A percentile compares a stretch with the other conserved stretches of the same genome.
These are phyloP conservation scores for Gliomastix tumulicola DNA, from an alignment of 2,329 filamentous ascomycete genomes.

Conservation along the genomic window DNA sequence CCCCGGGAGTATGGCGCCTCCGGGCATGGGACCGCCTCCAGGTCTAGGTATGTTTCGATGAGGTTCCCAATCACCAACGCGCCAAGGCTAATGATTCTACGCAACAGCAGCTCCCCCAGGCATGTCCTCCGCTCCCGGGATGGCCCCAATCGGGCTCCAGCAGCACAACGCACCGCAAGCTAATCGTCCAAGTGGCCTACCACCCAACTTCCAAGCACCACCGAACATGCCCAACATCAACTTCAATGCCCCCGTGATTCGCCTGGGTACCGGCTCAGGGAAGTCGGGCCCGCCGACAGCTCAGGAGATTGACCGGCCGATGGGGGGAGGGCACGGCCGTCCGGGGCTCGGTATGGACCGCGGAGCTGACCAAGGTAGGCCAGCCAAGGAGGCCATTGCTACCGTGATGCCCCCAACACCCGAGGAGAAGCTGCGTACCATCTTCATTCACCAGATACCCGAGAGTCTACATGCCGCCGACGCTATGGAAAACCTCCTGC, in stretches of 20 bases:
- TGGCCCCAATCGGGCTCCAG: conserved; percentile 61
- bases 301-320: conserved; percentile 34
- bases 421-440: conserved; percentile 86
- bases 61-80: not conserved
- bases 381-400: conserved; percentile 61
- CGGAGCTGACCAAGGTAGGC: conserved; percentile 59
- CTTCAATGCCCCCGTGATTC: conserved; percentile 93
- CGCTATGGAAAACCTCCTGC: conserved; percentile 70
- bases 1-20: conserved; percentile 50
- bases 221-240: conserved; percentile 96
- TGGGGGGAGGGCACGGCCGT: conserved; percentile 26
- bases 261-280: conserved; percentile 72
- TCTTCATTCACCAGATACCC: conserved; percentile 84
- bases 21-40: conserved; percentile 70
- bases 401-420: conserved; percentile 73
- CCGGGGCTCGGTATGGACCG: conserved; percentile 55
- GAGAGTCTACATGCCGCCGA: conserved; percentile 71
- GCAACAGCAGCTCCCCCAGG: conserved; percentile 65
- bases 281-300: conserved; percentile 43
- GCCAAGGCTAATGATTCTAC: conserved; percentile 1
- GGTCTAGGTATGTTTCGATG: conserved; percentile 65
- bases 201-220: conserved; percentile 79
- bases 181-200: conserved; percentile 74
- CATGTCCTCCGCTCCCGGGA: conserved; percentile 74
- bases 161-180: conserved; percentile 67